Base-by-base conservation (phyloP, 2,329 filamentous ascomycete species). In the Hypoxylon sp. region DNA sequence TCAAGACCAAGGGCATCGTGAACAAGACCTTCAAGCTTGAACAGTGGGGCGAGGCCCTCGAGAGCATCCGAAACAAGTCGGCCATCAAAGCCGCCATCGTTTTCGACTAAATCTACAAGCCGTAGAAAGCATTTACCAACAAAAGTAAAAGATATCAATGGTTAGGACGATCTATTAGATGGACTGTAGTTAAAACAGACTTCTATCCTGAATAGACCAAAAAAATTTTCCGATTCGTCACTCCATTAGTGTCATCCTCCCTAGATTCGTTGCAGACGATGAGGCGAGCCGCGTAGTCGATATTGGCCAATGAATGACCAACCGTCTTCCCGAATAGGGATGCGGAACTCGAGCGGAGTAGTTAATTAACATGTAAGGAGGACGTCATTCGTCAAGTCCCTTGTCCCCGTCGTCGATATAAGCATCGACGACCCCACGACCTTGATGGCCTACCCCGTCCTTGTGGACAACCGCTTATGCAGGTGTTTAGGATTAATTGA, bases 1-100 rank as follows among this genome's bases (percentile, higher is more conserved):
- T 90, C 73, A 88, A 85, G 80, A 85, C 91, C 56, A 82, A 85
- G 58, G 90, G 91, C 3, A 92, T 93, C 61, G 90, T 92, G 71
- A 92, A 92, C 81, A 92, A 92, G 83, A 87, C 85, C 5, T 93
- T 90, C 82, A 90, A 86, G 81, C 83, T 93, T n/a, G 90, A 93
- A 76, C 85, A 93, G 77, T 93, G 90, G 86, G 88, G 83, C 50
- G 88, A 92, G 77, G 91, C 90, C 68, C 81, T 93, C 72, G 88
- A 92, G 78, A 86, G 88, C 64, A 92, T 93, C 84, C 88, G 85
- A 75, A 90, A 91, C 81, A 92, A 92, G 84, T 87, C 82, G 59
- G 90, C 90, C 66, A 92, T 93, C 77, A 93, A 93, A 84, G 90
- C 90, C 58, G 90, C 89, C 14, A 92, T 93, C 78, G 86, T 89